Conservation (phyloP, 2,329 filamentous ascomycete species). For the Diaporthe eres region DNA sequence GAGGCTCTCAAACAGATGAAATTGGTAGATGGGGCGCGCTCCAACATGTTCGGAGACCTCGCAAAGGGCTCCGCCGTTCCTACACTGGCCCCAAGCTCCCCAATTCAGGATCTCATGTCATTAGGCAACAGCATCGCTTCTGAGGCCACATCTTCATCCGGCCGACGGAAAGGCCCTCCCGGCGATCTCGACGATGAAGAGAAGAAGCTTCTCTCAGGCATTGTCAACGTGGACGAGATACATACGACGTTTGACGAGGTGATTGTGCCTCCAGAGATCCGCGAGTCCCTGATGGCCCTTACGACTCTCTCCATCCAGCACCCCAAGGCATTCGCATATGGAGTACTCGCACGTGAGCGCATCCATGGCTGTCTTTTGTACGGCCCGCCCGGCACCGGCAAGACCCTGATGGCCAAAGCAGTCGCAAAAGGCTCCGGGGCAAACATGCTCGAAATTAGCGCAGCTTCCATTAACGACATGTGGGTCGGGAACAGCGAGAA, state of each 20-base stretch:
- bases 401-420: slow-evolving; percentile 78
- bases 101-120: slow-evolving; percentile 33
- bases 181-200: slow-evolving; percentile 79
- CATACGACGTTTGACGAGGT: slow-evolving; percentile 90
- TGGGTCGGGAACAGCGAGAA: slow-evolving; percentile 97
- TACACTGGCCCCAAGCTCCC: slow-evolving; percentile 52
- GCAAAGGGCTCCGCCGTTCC: slow-evolving; percentile 50
- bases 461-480: slow-evolving; percentile 94
- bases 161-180: slow-evolving; percentile 31
- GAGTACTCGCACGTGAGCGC: slow-evolving; percentile 90
- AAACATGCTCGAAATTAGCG: slow-evolving; percentile 88
- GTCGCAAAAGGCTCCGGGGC: slow-evolving; percentile 78
- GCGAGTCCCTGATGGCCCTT: slow-evolving; percentile 88
- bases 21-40: slow-evolving; percentile 28
- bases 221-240: slow-evolving; percentile 86
- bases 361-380: slow-evolving; percentile 92
- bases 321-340: slow-evolving; percentile 96
- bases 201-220: slow-evolving; percentile 83
- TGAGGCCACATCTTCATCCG: slow-evolving; percentile 44
- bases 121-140: slow-evolving; percentile 41
- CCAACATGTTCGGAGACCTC: slow-evolving; percentile 2
- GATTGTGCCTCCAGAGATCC: slow-evolving; percentile 84
- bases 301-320: slow-evolving; percentile 89
- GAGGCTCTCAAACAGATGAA: slow-evolving; percentile 48
- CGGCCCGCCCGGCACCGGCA: slow-evolving; percentile 86